Percentiles rank a stretch among this genome's conserved stretches.
Evolutionary conservation across 2,329 filamentous ascomycete species (phyloP).

Genomic region (Ophiognomonia clavigignenti-juglandacearum): DNA sequence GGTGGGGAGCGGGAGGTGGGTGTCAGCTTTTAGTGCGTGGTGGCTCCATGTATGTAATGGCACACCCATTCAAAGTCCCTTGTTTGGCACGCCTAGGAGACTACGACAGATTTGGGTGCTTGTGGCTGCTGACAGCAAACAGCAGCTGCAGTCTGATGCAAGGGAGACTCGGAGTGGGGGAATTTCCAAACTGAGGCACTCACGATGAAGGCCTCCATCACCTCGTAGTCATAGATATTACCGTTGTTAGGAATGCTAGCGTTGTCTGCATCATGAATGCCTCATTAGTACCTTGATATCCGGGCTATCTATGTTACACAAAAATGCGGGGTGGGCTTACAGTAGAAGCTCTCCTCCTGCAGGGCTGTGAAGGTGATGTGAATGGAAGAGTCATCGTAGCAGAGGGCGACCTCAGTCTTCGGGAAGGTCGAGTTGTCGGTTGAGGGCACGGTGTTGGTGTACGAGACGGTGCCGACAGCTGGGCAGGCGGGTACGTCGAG

Average conservation of each 20-base stretch:
- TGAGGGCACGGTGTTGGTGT: slow-evolving; percentile 35
- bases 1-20: not conserved
- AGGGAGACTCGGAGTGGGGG: not conserved
- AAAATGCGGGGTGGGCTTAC: slow-evolving; percentile 32
- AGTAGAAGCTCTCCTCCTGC: slow-evolving; percentile 43
- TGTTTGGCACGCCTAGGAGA: not conserved
- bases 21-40: not conserved
- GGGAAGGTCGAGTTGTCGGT: slow-evolving; percentile 33
- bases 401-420: slow-evolving; percentile 39
- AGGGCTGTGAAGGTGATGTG: slow-evolving; percentile 38
- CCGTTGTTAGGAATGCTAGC: slow-evolving; percentile 33
- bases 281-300: not conserved
- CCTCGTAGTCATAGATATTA: slow-evolving; percentile 43
- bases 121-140: not conserved
- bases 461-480: slow-evolving; percentile 30
- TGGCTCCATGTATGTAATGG: too few species aligned
- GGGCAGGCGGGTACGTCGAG: slow-evolving; percentile 36
- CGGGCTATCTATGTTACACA: too few species aligned
- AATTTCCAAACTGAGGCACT: not conserved
- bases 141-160: not conserved
- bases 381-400: slow-evolving; percentile 37
- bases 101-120: not conserved
- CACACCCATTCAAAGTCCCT: not conserved
- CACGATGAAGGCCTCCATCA: slow-evolving; percentile 44
- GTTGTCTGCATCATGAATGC: slow-evolving; percentile 4